phyloP scores from a whole-genome alignment of 768 basidiomycete genomes.

The Auriscalpium microsporum region DNA sequence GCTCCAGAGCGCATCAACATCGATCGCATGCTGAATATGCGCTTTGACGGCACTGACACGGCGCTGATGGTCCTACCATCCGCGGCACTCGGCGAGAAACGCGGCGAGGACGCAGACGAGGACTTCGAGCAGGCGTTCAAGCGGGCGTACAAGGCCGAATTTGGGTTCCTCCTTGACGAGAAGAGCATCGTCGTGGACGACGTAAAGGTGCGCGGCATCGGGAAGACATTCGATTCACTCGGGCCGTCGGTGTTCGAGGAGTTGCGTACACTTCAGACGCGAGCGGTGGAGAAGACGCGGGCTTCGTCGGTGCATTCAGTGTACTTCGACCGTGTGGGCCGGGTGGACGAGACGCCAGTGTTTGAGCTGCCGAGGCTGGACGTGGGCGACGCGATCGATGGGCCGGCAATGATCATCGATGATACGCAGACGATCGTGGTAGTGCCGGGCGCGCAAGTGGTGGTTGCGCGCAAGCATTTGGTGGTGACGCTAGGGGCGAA shows the following conservation, averaged over 20 bases:
- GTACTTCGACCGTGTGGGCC: slow-evolving; percentile 76
- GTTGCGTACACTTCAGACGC: slow-evolving; percentile 43
- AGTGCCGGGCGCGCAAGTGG: slow-evolving; percentile 60
- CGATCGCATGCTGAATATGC: slow-evolving; percentile 86
- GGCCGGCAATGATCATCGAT: slow-evolving; percentile 93
- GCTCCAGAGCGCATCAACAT: slow-evolving; percentile 58
- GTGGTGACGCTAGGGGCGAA: slow-evolving; percentile 34
- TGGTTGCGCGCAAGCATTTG: slow-evolving; percentile 64
- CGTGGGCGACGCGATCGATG: slow-evolving; percentile 64
- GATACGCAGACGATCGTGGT: slow-evolving; percentile 92
- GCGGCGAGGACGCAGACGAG: slow-evolving; percentile 37
- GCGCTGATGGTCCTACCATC: slow-evolving; percentile 76
- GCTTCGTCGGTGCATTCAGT: slow-evolving; percentile 54
- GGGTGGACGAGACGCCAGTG: slow-evolving; percentile 74
- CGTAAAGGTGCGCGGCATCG: slow-evolving; percentile 85
- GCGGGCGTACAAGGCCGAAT: slow-evolving; percentile 73
- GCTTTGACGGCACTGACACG: slow-evolving; percentile 91
- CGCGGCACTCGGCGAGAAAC: slow-evolving; percentile 26
- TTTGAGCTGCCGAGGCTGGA: slow-evolving; percentile 58
- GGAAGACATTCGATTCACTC: slow-evolving; percentile 79
- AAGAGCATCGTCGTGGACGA: slow-evolving; percentile 86
- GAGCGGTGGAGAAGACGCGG: slow-evolving; percentile 29
- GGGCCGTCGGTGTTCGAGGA: slow-evolving; percentile 76
- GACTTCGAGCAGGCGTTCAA: slow-evolving; percentile 80
- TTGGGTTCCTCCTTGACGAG: slow-evolving; percentile 84